phyloP scores from a whole-genome alignment of 1,284 basidiomycete genomes.

The Boletus smithii region DNA sequence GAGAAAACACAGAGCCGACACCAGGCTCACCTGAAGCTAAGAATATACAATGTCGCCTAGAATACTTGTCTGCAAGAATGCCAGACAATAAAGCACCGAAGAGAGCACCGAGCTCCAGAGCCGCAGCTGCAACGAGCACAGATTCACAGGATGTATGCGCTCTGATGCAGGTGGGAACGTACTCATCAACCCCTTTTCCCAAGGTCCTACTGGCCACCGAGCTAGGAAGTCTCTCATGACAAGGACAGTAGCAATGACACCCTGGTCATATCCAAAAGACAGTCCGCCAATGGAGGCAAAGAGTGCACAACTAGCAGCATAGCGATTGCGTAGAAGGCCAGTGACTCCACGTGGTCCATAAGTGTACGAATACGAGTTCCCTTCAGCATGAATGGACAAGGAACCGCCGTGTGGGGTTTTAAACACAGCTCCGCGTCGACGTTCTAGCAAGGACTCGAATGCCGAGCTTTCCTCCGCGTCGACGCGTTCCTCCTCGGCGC shows the following conservation, averaged over 20 bases:
- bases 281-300: constrained; percentile 77
- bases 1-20: background rate
- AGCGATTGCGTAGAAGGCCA: constrained; percentile 62
- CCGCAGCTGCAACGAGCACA: constrained; percentile 52
- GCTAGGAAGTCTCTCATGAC: constrained; percentile 74
- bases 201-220: constrained; percentile 64
- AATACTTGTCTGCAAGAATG: constrained; percentile 62
- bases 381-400: constrained; percentile 38
- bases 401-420: constrained; percentile 27
- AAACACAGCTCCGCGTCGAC: constrained; percentile 18
- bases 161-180: constrained; percentile 26
- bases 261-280: constrained; percentile 77
- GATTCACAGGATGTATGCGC: background rate
- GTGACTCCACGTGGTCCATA: constrained; percentile 65
- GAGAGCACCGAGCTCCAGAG: constrained; percentile 72
- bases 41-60: constrained; percentile 64
- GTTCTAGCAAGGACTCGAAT: constrained; percentile 19
- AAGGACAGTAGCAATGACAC: constrained; percentile 76
- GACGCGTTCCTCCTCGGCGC: constrained; percentile 11
- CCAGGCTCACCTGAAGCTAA: constrained; percentile 56
- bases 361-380: constrained; percentile 55
- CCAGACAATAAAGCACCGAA: constrained; percentile 68
- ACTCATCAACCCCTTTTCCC: constrained; percentile 77
- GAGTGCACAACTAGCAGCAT: constrained; percentile 58
- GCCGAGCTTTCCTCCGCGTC: constrained; percentile 14